phyloP scores from a whole-genome alignment of 2,329 filamentous ascomycete genomes.

The Penicillium thymicola region DNA sequence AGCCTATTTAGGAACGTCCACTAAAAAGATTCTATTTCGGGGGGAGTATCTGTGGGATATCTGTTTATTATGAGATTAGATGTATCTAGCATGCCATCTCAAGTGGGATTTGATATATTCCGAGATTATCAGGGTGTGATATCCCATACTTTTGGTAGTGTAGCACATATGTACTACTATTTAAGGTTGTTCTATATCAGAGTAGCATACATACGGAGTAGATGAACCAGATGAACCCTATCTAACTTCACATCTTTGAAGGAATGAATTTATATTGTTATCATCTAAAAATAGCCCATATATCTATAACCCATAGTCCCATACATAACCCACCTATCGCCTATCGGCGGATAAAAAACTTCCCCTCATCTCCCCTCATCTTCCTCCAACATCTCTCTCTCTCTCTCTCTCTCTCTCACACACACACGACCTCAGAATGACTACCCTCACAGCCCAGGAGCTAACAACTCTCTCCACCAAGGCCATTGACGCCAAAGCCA shows the following conservation, averaged over 20 bases:
- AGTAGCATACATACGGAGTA: background rate
- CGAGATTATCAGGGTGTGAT: background rate
- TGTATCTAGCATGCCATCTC: background rate
- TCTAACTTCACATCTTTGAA: background rate
- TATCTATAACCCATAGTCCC: background rate
- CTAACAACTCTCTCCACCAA: constrained; percentile 61
- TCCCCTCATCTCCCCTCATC: background rate
- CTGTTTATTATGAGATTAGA: background rate
- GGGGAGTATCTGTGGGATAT: background rate
- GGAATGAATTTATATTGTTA: background rate
- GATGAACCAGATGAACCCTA: background rate
- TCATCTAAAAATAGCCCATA: no score
- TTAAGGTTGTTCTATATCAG: background rate
- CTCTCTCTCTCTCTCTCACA: background rate
- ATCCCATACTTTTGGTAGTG: background rate
- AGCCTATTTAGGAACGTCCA: background rate
- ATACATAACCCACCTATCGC: background rate
- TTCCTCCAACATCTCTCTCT: no score
- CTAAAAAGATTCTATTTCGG: background rate
- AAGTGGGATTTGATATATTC: background rate
- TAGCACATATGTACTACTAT: background rate
- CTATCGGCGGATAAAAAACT: background rate
- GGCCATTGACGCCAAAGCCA: constrained; percentile 68
- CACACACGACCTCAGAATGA: background rate
- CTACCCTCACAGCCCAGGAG: constrained; percentile 56